Evolutionary conservation across 805 yeast genomes (phyloP), one percentile per base, ranked within the genome.

Genomic region (Ogataea paradorogensis): DNA sequence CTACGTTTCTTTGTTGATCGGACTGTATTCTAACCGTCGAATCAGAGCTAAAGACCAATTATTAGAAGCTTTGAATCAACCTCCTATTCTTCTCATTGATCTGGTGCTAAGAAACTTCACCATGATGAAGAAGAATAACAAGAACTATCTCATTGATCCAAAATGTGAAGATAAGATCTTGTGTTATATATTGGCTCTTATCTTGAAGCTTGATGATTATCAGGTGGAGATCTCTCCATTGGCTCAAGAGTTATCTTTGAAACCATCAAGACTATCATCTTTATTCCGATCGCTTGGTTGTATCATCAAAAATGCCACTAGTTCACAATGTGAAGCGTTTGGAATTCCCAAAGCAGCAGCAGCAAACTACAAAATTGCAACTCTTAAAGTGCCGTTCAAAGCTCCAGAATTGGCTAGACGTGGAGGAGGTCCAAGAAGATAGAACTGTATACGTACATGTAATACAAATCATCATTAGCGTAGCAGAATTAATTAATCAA

Each of bases 251-350:
- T 69, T 93, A 43, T 80, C 87, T 34, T 62, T 89, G 58, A 87
- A 87, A 57, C 90, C 95, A 26, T 74, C 86, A 9, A 80, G 78
- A 55, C 65, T 88, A 42, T 75, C 72, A 4, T 76, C 76, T 24
- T 68, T 93, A 42, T 80, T 85, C 63, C 82, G 79, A 59, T 83
- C 89, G 10, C 65, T 91, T 46, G 99, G 99, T 45, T 91, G 96
- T 52, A 61, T 64, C 15, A 77, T 87, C 36, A 86, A 84, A 63
- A 73, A 78, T 38, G 80, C 87, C 24, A 75, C 89, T 14, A 77
- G 71, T 25, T 73, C 81, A n/a, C 84, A 82, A 63, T 87, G 87
- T 26, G 88, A 82, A 53, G 83, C 83, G 3, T 73, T 80, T 48
- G 84, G 83, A 22, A 71, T 84, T 43, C 76, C 84, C 35, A 82